Evolutionary conservation across 805 yeast genomes (phyloP).

Genomic region (Cyberlindnera xylosilytica): DNA sequence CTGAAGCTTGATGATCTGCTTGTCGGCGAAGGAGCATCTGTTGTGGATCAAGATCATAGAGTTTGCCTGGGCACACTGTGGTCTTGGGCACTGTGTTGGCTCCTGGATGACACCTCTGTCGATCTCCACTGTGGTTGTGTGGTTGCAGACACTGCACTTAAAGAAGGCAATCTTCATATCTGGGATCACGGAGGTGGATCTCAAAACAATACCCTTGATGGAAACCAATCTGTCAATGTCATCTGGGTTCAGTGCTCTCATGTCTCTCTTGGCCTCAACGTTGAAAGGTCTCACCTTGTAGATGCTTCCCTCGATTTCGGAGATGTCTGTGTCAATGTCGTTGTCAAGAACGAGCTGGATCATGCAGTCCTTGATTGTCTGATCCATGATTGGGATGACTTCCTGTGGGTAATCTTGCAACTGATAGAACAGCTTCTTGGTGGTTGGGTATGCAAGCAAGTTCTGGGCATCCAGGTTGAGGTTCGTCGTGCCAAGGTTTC

Average conservation of each 20-base stretch:
- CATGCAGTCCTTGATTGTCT: conserved; percentile 86
- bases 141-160: conserved; percentile 92
- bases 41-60: conserved; percentile 92
- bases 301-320: conserved; percentile 72
- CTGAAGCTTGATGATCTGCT: conserved; percentile 89
- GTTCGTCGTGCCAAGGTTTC: conserved; percentile 74
- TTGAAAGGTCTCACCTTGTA: conserved; percentile 91
- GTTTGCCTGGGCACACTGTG: conserved; percentile 73
- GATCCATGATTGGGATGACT: conserved; percentile 97
- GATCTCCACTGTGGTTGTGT: conserved; percentile 85
- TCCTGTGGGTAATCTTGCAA: conserved; percentile 93
- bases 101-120: conserved; percentile 94
- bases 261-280: conserved; percentile 67
- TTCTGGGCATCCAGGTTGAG: conserved; percentile 83
- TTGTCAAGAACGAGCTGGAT: conserved; percentile 64
- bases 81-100: conserved; percentile 91
- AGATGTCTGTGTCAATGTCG: conserved; percentile 36
- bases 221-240: conserved; percentile 92
- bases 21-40: conserved; percentile 89
- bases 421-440: conserved; percentile 80
- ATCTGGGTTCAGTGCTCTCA: conserved; percentile 90
- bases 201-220: conserved; percentile 84
- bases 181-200: conserved; percentile 90
- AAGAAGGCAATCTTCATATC: conserved; percentile 98
- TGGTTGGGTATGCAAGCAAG: conserved; percentile 67